Evolutionary conservation across 345 rosid species (phyloP), one percentile per base, ranked within the genome.

Genomic region (Hibiscus syriacus): DNA sequence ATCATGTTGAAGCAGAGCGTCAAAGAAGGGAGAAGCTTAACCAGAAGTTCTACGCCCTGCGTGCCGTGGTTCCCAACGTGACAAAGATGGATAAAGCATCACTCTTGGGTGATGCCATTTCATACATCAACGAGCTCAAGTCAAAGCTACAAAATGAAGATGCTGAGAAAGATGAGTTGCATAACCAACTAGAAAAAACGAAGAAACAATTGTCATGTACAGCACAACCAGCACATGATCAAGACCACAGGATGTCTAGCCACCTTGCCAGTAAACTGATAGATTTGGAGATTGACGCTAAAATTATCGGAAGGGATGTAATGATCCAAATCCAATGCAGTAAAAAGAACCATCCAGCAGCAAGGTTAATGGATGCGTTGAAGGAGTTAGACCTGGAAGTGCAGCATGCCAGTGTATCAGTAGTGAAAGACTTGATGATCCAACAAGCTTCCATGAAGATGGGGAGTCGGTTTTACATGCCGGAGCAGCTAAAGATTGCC

Each of bases 61-160:
- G 98, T 71, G 97, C 96, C 36, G 92, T 90, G 65, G 98, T 93
- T 67, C 98, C 98, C 13, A 90, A 88, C 26, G 96, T 93, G 1
- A 90, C 98, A 0, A 93, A 93, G 74, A 93, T 93, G 99, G 99
- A 94, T 54, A 94, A 94, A 70, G 99, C 99, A 22, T 94, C 99
- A 5, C 87, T 92, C 6, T 84, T 92, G 0, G 98, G 92, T 4
- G 98, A 92, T 49, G 96, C 98, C 0, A 92, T 92, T 32, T 76
- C 96, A 3, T 92, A 92, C 70, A 92, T 92, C 32, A 84, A 85
- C 26, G 99, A 92, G 81, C 93, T 92, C 16, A 88, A 66, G 62
- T 12, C 64, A 19, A 90, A 93, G 83, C 70, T 90, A 56, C 83
- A 77, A 50, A 73, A 39, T 30, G 39, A 81, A 0, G 94, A 88